Base-by-base conservation (phyloP, 768 basidiomycete species). In the Cystofilobasidium bisporidii region DNA sequence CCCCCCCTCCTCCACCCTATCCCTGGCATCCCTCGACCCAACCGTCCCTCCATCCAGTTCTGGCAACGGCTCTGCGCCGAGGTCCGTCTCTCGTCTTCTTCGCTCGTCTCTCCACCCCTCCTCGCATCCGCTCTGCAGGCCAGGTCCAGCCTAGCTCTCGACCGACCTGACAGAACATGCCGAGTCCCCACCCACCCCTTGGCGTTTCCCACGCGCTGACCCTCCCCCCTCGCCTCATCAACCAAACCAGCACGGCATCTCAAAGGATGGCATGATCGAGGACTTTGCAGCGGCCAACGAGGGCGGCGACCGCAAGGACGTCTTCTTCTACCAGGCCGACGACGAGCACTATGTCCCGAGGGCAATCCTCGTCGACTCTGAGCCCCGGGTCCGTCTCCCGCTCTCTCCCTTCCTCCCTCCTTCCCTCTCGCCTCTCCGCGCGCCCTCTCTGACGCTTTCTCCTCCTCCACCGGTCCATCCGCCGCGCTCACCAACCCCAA, bases 301-400 rank as follows among this genome's bases (percentile, higher is more conserved):
- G 73, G 89, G 89, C 24, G 90, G 90, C 12, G 96, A 99, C 78
- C 82, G 96, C 72, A 99, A 98, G 75, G 96, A 99, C 79, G 94
- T 96, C 32, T 99, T 99, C 79, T 99, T 99, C 80, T 98, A 99
- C 76, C 94, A 98, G 77, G 96, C 96, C n/a, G 96, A 99, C 76
- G 96, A 99, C 74, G 96, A 98, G 76, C 93, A 96, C 74, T 99
- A 98, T 77, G 93, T 99, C 69, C 96, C 96, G 1, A 84, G 96
- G 62, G 91, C 96, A 6, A 94, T 99, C 70, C 82, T 99, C 45
- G 86, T 98, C 69, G 96, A 99, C 78, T 83, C 96, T 32, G 96
- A 99, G 76, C 96, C 96, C 24, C 83, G 96, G 76, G 94, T 96
- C 74, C 76, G 86, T 80, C 22, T 38, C 3, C 43, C 30, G 32